A percentile compares a stretch with the other conserved stretches of the same genome.
Conservation (phyloP, 495 filamentous ascomycete genomes). For the Annulohypoxylon maeteangense region DNA sequence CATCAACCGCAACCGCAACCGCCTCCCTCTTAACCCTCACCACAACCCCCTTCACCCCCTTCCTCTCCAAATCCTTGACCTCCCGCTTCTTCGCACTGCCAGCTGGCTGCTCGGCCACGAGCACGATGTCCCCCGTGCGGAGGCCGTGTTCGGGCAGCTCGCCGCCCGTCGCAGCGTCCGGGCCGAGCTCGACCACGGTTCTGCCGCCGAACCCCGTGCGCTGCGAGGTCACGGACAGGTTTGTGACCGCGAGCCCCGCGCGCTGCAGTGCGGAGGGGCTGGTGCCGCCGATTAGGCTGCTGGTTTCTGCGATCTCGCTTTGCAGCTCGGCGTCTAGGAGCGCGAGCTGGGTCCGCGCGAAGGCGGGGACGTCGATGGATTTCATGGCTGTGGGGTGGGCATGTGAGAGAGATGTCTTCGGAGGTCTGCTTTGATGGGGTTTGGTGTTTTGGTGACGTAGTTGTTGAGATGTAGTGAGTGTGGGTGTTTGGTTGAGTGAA, state of each 20-base stretch:
- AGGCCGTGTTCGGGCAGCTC: conserved; percentile 83
- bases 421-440: neutral
- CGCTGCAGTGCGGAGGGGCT: conserved; percentile 81
- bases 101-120: conserved; percentile 77
- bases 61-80: conserved; percentile 68
- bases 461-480: neutral
- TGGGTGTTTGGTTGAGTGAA: neutral
- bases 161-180: conserved; percentile 71
- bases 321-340: conserved; percentile 82
- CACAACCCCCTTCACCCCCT: conserved; percentile 84
- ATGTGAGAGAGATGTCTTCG: no score
- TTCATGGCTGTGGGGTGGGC: conserved; percentile 55
- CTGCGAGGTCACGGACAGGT: conserved; percentile 77
- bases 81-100: conserved; percentile 79
- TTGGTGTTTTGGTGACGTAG: neutral
- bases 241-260: conserved; percentile 87
- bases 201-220: conserved; percentile 93
- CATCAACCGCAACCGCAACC: conserved; percentile 76
- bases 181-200: conserved; percentile 81
- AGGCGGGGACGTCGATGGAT: conserved; percentile 73
- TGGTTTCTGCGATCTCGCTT: conserved; percentile 79
- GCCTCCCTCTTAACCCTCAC: conserved; percentile 70
- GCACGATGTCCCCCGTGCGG: conserved; percentile 86
- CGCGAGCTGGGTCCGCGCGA: conserved; percentile 79
- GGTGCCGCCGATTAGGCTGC: conserved; percentile 73